These are phyloP conservation scores for Amauroascus niger DNA, from an alignment of 2,329 filamentous ascomycete species.

Conservation along the genomic window DNA sequence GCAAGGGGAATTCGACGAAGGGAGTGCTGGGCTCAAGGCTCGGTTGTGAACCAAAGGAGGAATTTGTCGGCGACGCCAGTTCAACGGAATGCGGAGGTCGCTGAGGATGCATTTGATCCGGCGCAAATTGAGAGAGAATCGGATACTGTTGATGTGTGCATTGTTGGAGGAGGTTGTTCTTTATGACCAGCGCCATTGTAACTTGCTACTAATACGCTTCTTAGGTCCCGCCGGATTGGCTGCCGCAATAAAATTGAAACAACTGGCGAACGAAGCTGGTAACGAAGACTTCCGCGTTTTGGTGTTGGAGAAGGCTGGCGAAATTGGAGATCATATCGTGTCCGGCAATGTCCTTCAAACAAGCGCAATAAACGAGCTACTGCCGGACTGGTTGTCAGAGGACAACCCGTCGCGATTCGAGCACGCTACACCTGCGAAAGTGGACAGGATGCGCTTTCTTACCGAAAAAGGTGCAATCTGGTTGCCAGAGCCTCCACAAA, in stretches of 20 bases:
- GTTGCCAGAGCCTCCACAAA: slow-evolving; percentile 83
- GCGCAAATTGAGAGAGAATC: slow-evolving; percentile 68
- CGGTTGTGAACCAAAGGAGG: slow-evolving; percentile 26
- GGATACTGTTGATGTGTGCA: slow-evolving; percentile 92
- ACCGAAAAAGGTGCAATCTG: slow-evolving; percentile 71
- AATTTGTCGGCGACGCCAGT: slow-evolving; percentile 38
- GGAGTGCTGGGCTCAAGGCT: not conserved
- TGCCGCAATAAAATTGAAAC: slow-evolving; percentile 88
- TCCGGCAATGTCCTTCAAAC: slow-evolving; percentile 95
- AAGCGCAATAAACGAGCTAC: slow-evolving; percentile 72
- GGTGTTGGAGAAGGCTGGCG: slow-evolving; percentile 87
- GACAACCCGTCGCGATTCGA: slow-evolving; percentile 82
- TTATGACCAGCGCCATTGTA: no score
- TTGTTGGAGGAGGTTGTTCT: slow-evolving; percentile 67
- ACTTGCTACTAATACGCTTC: not conserved
- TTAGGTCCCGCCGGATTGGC: slow-evolving; percentile 78
- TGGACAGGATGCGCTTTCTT: slow-evolving; percentile 87
- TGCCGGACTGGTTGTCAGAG: slow-evolving; percentile 88
- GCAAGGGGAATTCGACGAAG: not conserved
- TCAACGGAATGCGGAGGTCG: slow-evolving; percentile 36
- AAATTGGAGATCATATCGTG: slow-evolving; percentile 87
- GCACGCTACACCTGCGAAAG: slow-evolving; percentile 70
- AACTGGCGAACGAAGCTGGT: slow-evolving; percentile 85
- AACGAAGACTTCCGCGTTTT: slow-evolving; percentile 94
- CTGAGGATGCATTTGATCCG: slow-evolving; percentile 53